Evolutionary conservation across 805 yeast genomes (phyloP).

Genomic region (Wickerhamomyces kurtzmanii): DNA sequence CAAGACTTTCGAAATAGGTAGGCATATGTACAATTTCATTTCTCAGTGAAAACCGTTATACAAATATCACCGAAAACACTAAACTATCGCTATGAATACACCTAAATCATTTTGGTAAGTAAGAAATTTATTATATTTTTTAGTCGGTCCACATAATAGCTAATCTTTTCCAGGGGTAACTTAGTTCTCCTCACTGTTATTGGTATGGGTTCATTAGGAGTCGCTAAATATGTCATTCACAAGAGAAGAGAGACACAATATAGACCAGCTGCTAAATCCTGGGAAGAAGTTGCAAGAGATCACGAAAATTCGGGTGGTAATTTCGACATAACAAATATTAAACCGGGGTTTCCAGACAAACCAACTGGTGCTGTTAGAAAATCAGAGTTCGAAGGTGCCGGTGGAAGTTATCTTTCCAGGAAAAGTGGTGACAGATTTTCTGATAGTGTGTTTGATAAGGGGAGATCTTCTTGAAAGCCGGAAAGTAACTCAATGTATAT

Average conservation of each 20-base stretch:
- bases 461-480: background rate
- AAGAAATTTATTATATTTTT: no score
- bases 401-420: constrained; percentile 48
- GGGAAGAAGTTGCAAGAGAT: constrained; percentile 4
- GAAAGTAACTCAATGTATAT: background rate
- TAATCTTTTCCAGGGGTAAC: no score
- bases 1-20: no score
- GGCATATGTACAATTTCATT: no score
- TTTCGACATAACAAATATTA: constrained; percentile 25
- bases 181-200: no score
- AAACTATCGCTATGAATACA: no score
- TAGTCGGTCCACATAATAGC: no score
- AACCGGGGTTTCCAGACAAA: constrained; percentile 47
- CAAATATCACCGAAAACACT: no score
- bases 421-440: constrained; percentile 41
- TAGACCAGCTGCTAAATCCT: constrained; percentile 19
- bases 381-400: constrained; percentile 62
- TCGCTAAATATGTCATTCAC: constrained; percentile 21
- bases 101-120: no score
- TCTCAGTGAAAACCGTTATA: no score
- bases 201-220: no score
- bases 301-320: constrained; percentile 16
- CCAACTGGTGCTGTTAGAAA: constrained; percentile 32
- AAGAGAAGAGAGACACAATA: constrained; percentile 24
- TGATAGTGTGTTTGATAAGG: background rate